Percentiles rank a stretch among this genome's conserved stretches.
phyloP scores from a whole-genome alignment of 768 basidiomycete genomes.

The Leucogyrophana mollusca region DNA sequence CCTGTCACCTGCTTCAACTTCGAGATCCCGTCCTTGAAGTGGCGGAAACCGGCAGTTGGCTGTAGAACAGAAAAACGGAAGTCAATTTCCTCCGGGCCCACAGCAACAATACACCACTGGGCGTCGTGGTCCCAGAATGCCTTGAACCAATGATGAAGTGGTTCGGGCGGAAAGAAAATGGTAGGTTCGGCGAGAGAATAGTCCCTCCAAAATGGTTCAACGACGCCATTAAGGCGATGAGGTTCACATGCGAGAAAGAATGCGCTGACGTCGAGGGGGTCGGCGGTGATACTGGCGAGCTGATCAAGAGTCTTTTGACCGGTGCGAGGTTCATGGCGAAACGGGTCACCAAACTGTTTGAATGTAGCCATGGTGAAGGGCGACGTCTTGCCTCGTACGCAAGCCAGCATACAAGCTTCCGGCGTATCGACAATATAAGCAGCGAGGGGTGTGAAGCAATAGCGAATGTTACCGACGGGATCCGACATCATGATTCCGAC shows the following conservation, averaged over 20 bases:
- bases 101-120: constrained; percentile 34
- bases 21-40: constrained; percentile 38
- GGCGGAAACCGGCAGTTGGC: constrained; percentile 30
- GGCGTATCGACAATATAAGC: constrained; percentile 21
- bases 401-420: not conserved
- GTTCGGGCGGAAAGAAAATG: constrained; percentile 21
- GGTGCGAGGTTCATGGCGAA: constrained; percentile 23
- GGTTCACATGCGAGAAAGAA: not conserved
- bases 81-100: constrained; percentile 33
- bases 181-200: constrained; percentile 32
- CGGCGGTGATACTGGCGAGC: not conserved
- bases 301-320: not conserved
- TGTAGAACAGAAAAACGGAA: constrained; percentile 35
- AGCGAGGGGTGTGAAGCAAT: constrained; percentile 20
- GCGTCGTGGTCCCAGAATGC: constrained; percentile 37
- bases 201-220: constrained; percentile 33
- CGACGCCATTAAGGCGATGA: constrained; percentile 9
- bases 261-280: not conserved
- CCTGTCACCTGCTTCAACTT: constrained; percentile 41
- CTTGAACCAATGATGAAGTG: constrained; percentile 39
- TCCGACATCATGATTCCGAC: constrained; percentile 19
- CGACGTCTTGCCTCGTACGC: constrained; percentile 22
- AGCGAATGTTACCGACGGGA: constrained; percentile 15
- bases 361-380: constrained; percentile 29
- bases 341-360: constrained; percentile 28